Evolutionary conservation across 306 rosid genomes (phyloP).

Genomic region (Rosa multiflora): DNA sequence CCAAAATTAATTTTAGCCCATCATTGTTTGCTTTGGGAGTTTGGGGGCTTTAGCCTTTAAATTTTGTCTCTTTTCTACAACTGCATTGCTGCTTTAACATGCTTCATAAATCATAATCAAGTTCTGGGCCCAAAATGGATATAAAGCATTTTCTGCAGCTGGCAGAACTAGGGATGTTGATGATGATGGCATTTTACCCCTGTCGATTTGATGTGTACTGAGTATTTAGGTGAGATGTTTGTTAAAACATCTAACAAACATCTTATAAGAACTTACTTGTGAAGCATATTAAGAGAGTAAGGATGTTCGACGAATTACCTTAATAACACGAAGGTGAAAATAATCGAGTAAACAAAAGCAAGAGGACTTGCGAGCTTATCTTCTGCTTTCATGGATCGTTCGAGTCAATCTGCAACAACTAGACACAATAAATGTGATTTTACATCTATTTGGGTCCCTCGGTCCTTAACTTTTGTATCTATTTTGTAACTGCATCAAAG

Average conservation of each 20-base stretch:
- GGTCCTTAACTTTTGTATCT: background rate
- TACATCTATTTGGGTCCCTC: background rate
- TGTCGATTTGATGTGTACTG: background rate
- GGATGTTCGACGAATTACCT: background rate
- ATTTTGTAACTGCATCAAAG: background rate
- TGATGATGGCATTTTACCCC: background rate
- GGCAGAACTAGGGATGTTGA: background rate
- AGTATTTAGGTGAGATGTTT: background rate
- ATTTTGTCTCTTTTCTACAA: background rate
- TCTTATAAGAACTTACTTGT: too few relatives aligned
- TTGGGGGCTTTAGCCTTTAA: background rate
- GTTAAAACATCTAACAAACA: too few relatives aligned
- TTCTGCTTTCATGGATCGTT: background rate
- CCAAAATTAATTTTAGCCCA: background rate
- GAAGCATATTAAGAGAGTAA: too few relatives aligned
- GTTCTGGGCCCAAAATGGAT: conserved; percentile 4
- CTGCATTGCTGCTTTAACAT: background rate
- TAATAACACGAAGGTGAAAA: background rate
- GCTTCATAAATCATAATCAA: background rate
- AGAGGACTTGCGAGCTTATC: background rate
- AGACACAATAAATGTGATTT: background rate
- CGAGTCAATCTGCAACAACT: background rate
- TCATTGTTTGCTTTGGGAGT: conserved; percentile 4
- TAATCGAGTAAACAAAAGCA: background rate
- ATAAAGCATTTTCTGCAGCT: background rate